Evolutionary conservation across 202 grass and related monocot genomes (phyloP).

Genomic region (Carex arenaria): DNA sequence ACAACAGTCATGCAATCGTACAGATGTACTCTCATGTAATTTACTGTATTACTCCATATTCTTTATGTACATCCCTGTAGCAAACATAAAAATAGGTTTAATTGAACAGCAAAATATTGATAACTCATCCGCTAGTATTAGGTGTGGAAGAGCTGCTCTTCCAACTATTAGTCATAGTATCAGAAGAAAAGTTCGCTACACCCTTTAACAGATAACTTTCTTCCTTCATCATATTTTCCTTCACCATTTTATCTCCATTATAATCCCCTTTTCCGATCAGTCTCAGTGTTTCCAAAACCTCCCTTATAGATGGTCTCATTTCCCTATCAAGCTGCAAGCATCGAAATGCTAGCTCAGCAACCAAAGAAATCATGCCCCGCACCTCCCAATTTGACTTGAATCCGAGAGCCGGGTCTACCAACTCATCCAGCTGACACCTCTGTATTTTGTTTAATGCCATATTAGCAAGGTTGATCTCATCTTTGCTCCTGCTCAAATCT

Average conservation of each 20-base stretch:
- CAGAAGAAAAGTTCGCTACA: constrained; percentile 31
- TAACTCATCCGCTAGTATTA: constrained; percentile 43
- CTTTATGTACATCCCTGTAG: background rate
- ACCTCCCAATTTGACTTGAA: constrained; percentile 34
- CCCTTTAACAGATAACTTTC: constrained; percentile 35
- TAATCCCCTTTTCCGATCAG: constrained; percentile 42
- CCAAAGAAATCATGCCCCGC: constrained; percentile 33
- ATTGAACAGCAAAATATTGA: background rate
- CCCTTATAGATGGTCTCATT: constrained; percentile 54
- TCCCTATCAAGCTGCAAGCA: constrained; percentile 73
- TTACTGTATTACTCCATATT: background rate
- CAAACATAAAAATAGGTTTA: background rate
- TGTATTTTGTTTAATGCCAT: constrained; percentile 74
- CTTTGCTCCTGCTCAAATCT: constrained; percentile 67
- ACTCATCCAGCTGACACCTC: constrained; percentile 42
- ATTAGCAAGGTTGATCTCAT: constrained; percentile 76
- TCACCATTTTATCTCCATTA: constrained; percentile 4
- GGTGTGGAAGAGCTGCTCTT: constrained; percentile 46
- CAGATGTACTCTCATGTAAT: background rate
- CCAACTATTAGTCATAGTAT: constrained; percentile 48
- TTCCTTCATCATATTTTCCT: constrained; percentile 34
- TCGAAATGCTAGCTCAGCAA: constrained; percentile 71
- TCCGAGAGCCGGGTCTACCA: constrained; percentile 56
- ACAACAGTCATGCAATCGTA: background rate
- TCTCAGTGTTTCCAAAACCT: constrained; percentile 50